Base-by-base conservation (phyloP, 2,329 filamentous ascomycete genomes). In the Diaporthe destruens region DNA sequence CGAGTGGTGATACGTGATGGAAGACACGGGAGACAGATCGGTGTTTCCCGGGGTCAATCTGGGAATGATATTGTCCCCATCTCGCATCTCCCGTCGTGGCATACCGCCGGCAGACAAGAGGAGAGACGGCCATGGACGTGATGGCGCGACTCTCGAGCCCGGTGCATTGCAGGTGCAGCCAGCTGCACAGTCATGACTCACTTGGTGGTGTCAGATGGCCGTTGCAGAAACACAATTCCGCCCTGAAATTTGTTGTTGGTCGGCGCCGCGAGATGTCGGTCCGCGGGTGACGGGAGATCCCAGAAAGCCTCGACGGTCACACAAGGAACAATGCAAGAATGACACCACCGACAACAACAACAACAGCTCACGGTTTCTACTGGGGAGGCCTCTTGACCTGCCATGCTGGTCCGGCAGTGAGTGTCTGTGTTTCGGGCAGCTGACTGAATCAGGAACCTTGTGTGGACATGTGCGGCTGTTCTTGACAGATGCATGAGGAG, bases 181-280 rank as follows among this genome's bases (percentile, higher is more conserved):
- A 65, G 42, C 18, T 65, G 59, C 59, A 65, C 36, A 65, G 42
- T n/a, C 59, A 65, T 65, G 59, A 65, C 59, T 65, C 59, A 49
- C 59, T 23, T 65, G 59, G 59, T 65, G 59, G 59, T 51, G 59
- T 65, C 59, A 65, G 59, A 65, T 49, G 59, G 59, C 29, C 59
- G 59, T 65, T 65, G 59, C 59, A 65, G 59, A 47, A 65, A 65
- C 44, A 49, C 59, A 63, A 63, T 34, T 34, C 29, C 42, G 59
- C 42, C 25, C 29, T 36, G 42, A 65, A 42, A 25, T 49, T 39
- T 39, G 36, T 63, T 25, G 59, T 36, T 65, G 3, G 59, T 49
- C 44, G 23, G 20, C 29, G 20, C 29, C 29, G 42, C 36, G 42
- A 32, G 59, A 34, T 39, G 42, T 32, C 6, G 39, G 59, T 25